Percentiles rank a stretch among this genome's conserved stretches.
phyloP scores from a whole-genome alignment of 257 asterid species.

The Solanum lycopersicoides region DNA sequence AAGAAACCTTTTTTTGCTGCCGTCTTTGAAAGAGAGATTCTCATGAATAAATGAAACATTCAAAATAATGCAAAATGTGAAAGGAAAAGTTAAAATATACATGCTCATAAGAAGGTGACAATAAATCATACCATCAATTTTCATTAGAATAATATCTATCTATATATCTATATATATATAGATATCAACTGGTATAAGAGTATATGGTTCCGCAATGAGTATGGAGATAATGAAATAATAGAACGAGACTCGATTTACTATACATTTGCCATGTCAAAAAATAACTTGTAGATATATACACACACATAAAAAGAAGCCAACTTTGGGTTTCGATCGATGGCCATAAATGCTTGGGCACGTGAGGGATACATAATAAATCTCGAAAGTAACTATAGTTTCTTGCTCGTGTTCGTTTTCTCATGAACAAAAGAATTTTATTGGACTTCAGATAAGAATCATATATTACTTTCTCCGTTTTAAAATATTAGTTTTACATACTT shows the following conservation, averaged over 20 bases:
- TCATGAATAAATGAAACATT: background rate
- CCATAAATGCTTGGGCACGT: background rate
- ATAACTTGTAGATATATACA: background rate
- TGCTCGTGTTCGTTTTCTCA: no score
- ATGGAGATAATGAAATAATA: background rate
- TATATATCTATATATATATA: no score
- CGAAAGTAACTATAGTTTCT: no score
- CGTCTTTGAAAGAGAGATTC: background rate
- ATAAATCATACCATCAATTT: background rate
- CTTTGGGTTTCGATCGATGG: background rate
- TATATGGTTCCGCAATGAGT: background rate
- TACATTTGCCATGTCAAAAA: no score
- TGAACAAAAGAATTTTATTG: background rate
- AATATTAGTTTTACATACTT: background rate
- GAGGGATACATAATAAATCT: background rate
- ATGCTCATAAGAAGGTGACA: background rate
- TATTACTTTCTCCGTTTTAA: background rate
- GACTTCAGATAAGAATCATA: no score
- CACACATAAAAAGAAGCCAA: background rate
- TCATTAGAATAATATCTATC: background rate
- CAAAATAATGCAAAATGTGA: background rate
- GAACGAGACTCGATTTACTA: background rate
- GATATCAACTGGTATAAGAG: background rate
- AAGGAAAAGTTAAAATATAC: background rate
- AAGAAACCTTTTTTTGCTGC: background rate